Evolutionary conservation across 2,329 filamentous ascomycete genomes (phyloP), one percentile per base, ranked within the genome.

Genomic region (Sarocladium oryzae): DNA sequence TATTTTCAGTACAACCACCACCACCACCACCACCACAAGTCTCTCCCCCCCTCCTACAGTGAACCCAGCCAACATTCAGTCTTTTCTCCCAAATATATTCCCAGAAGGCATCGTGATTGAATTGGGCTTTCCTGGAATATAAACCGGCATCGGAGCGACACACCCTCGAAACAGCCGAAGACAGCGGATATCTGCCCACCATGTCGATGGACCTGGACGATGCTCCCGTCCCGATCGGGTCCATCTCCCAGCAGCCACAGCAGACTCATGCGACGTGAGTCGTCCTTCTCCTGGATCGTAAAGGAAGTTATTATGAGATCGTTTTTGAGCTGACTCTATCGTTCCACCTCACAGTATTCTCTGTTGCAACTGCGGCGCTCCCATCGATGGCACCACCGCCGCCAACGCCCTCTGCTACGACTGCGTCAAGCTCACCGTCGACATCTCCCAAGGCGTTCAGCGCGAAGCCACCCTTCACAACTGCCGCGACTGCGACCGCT

Each of bases 341-440:
- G 4, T 24, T 35, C n/a, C 20, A 8, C 28, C 13, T 7, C 24
- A 51, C 51, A 69, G 67, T 46, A 96, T 97, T 65, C 86, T 99
- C 53, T 99, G 93, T 72, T 96, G 89, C 75, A 96, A 97, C 77
- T 99, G 93, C 69, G 93, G 92, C 64, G 90, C 89, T 54, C 86
- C 92, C 35, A 96, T 99, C 63, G 91, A 96, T 69, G 93, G 93
- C 68, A 96, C 90, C 16, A 82, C 84, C 13, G 78, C 88, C 23
- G 85, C 87, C 50, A 90, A 90, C 55, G 91, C 93, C 36, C 84
- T 96, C 52, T 99, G 93, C 74, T 89, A 89, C 69, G 92, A 97
- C 75, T 97, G 93, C 69, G 84, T 97, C 66, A 96, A 95, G 69
- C 81, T 95, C 60, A 95, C 90, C 46, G 82, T 95, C 70, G 93